Evolutionary conservation across 495 filamentous ascomycete genomes (phyloP).

Genomic region (Xylaria grammica): DNA sequence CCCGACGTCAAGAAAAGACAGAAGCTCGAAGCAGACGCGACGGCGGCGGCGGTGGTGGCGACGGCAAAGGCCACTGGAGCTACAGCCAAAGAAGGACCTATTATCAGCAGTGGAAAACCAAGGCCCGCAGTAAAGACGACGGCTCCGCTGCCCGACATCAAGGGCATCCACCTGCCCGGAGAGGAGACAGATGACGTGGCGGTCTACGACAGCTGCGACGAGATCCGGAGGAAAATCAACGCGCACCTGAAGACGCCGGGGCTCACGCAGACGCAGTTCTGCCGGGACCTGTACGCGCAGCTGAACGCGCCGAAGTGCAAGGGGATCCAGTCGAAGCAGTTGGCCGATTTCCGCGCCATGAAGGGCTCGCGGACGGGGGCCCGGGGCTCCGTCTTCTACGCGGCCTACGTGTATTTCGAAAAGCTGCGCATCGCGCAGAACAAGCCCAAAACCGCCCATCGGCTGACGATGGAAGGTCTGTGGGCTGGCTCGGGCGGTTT

Average conservation of each 20-base stretch:
- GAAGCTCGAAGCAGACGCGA: conserved; percentile 22
- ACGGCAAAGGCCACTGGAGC: too few species aligned
- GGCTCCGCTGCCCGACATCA: conserved; percentile 36
- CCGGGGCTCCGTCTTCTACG: conserved; percentile 53
- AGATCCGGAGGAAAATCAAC: conserved; percentile 60
- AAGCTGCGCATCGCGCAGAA: conserved; percentile 61
- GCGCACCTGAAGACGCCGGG: conserved; percentile 52
- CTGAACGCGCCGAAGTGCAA: conserved; percentile 27
- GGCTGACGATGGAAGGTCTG: conserved; percentile 58
- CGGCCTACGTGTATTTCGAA: conserved; percentile 63
- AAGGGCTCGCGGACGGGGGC: conserved; percentile 53
- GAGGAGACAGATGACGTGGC: conserved; percentile 49
- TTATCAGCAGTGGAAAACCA: not conserved
- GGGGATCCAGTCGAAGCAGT: conserved; percentile 43
- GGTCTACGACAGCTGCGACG: conserved; percentile 62
- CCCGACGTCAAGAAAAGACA: conserved; percentile 38
- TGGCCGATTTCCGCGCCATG: conserved; percentile 55
- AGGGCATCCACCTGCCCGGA: conserved; percentile 44
- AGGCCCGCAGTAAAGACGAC: conserved; percentile 2
- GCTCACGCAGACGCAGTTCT: conserved; percentile 59
- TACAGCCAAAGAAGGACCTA: not conserved
- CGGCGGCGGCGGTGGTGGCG: not conserved
- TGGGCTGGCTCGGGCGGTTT: conserved; percentile 25
- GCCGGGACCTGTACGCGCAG: conserved; percentile 50
- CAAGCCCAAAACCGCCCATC: conserved; percentile 59